Evolutionary conservation across 192 early-diverging fungal species (phyloP), one percentile per base, ranked within the genome.

Genomic region (Mortierella claussenii): DNA sequence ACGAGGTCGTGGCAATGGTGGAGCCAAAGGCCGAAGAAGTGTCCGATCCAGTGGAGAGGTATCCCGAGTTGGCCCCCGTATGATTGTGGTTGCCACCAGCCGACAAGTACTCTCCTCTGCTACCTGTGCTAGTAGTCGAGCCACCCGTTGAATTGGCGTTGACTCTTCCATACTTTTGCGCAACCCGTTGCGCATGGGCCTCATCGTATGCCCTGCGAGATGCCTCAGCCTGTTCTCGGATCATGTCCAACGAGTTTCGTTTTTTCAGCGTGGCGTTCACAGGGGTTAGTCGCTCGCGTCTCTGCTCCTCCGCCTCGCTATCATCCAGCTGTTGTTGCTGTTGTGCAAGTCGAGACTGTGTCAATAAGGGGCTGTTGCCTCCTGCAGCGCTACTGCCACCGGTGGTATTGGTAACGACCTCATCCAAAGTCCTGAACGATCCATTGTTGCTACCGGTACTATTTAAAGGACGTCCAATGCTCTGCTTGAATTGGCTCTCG

Each of bases 201-300:
- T 76, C 73, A 47, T 76, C 73, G 30, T 67, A 76, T 1, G 73
- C 73, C 31, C 65, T 43, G 13, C 73, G 73, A 0, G 73, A 76
- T 15, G 73, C 73, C 32, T 76, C 73, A 0, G 73, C 73, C 27
- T 76, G 73, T 28, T 76, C 73, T 26, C 73, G 42, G 21, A 76
- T 76, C 51, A 67, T 44, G 26, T 76, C 73, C 30, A 76, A 36
- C 13, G 73, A 76, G 59, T 37, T 76, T 18, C 65, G 52, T 46
- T 76, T 76, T 21, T 76, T 76, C 20, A 62, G 63, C 17, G 73
- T 67, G 1, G 73, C 50, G 30, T 76, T 76, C 49, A 76, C 73
- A n/a, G 73, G 73, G 2, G 49, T 57, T 18, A 76, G 47, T 48
- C 58, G 73, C 42, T 66, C 73, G 10, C 51, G 73, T 62, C 73